These are phyloP conservation scores for Curvularia sp. DNA, from an alignment of 2,329 filamentous ascomycete genomes.

Conservation along the genomic window DNA sequence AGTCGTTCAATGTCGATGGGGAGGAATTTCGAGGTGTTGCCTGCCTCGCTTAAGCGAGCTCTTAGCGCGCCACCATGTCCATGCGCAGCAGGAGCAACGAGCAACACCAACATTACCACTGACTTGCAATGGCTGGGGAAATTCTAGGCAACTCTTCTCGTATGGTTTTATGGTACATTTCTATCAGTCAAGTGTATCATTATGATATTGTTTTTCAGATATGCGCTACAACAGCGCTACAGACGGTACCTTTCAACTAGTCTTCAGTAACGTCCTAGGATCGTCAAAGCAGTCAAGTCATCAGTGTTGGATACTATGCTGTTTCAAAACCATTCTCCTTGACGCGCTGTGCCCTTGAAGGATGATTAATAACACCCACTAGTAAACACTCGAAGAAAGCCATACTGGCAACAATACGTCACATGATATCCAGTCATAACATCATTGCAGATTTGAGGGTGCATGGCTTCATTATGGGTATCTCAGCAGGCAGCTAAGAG, in stretches of 20 bases:
- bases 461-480: slow-evolving; percentile 50
- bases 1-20: slow-evolving; percentile 41
- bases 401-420: background rate
- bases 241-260: background rate
- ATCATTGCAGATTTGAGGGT: slow-evolving; percentile 27
- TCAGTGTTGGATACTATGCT: background rate
- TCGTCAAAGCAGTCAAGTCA: background rate
- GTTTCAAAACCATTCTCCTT: no score
- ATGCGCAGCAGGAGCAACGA: slow-evolving; percentile 8
- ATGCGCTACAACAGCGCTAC: background rate
- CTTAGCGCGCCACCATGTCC: slow-evolving; percentile 16
- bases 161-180: background rate
- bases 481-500: slow-evolving; percentile 34
- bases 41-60: slow-evolving; percentile 17
- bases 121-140: background rate
- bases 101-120: slow-evolving; percentile 4
- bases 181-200: no score
- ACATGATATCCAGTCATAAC: background rate
- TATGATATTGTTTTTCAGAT: background rate
- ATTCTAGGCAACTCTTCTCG: background rate
- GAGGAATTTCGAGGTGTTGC: slow-evolving; percentile 19
- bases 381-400: background rate
- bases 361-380: no score
- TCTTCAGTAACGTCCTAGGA: background rate
- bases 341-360: background rate